Conservation (phyloP, 2,329 filamentous ascomycete species). For the Venturia carpophila region DNA sequence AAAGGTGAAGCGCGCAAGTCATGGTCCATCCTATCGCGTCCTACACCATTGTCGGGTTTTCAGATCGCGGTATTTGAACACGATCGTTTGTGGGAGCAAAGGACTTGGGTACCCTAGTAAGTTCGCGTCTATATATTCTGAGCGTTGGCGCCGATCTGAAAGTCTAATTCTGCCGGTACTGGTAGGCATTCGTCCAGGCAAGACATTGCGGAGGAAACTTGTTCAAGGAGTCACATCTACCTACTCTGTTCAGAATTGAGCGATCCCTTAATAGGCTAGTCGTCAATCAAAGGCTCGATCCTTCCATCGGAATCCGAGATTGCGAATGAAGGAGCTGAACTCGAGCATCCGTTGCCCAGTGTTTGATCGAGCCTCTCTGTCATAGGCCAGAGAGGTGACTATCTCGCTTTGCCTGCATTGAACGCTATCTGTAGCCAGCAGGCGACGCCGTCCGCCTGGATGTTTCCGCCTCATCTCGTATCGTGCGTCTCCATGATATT, state of each 20-base stretch:
- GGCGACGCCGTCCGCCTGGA: neutral
- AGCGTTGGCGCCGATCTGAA: neutral
- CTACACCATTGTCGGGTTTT: neutral
- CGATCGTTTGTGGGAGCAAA: neutral
- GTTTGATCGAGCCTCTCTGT: neutral
- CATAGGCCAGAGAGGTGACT: neutral
- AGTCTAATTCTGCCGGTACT: neutral
- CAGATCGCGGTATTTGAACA: neutral
- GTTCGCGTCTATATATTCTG: neutral
- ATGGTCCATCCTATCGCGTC: neutral
- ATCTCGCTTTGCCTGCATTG: neutral
- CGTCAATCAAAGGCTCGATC: neutral
- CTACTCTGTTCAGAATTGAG: neutral
- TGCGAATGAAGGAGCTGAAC: neutral
- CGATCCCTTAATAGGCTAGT: neutral
- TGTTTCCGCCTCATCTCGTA: neutral
- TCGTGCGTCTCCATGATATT: neutral
- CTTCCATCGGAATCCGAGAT: neutral
- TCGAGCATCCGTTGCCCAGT: neutral
- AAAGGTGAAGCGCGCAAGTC: neutral
- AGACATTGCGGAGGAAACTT: neutral
- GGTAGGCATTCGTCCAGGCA: neutral
- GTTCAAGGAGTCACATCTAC: neutral
- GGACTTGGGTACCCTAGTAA: neutral
- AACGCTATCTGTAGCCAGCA: neutral